Percentiles rank a stretch among this genome's conserved stretches.
These are phyloP conservation scores for Fusarium virguliforme DNA, from an alignment of 2,329 filamentous ascomycete genomes.

Conservation along the genomic window DNA sequence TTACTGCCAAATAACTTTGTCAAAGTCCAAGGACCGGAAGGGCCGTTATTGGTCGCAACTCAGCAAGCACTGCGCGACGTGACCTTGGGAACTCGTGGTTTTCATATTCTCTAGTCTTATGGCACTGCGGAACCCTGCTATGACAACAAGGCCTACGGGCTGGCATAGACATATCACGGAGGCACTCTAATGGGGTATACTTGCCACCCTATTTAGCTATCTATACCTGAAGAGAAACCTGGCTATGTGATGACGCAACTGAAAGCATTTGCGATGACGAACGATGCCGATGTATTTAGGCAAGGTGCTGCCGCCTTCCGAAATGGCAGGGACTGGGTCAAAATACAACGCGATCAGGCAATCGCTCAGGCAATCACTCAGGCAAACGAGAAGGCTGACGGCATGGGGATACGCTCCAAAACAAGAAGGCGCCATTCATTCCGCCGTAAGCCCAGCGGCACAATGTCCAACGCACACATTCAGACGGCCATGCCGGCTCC, in stretches of 20 bases:
- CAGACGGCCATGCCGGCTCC: too few relatives aligned
- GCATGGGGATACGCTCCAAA: not conserved
- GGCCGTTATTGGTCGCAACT: constrained; percentile 47
- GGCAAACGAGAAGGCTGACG: constrained; percentile 47
- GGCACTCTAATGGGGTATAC: constrained; percentile 58
- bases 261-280: constrained; percentile 50
- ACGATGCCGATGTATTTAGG: constrained; percentile 52
- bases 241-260: constrained; percentile 61
- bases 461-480: too few relatives aligned
- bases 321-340: constrained; percentile 60
- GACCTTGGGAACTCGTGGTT: constrained; percentile 56
- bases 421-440: not conserved
- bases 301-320: constrained; percentile 58
- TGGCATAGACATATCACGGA: constrained; percentile 57
- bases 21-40: constrained; percentile 51
- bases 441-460: too few relatives aligned
- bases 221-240: constrained; percentile 45
- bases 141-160: constrained; percentile 59
- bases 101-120: constrained; percentile 56
- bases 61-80: constrained; percentile 58
- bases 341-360: constrained; percentile 56
- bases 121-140: constrained; percentile 49
- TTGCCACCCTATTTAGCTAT: constrained; percentile 54
- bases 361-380: too few relatives aligned
- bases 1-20: constrained; percentile 21